Evolutionary conservation across 2,329 filamentous ascomycete genomes (phyloP), one percentile per base, ranked within the genome.

Genomic region (Nemania sp.): DNA sequence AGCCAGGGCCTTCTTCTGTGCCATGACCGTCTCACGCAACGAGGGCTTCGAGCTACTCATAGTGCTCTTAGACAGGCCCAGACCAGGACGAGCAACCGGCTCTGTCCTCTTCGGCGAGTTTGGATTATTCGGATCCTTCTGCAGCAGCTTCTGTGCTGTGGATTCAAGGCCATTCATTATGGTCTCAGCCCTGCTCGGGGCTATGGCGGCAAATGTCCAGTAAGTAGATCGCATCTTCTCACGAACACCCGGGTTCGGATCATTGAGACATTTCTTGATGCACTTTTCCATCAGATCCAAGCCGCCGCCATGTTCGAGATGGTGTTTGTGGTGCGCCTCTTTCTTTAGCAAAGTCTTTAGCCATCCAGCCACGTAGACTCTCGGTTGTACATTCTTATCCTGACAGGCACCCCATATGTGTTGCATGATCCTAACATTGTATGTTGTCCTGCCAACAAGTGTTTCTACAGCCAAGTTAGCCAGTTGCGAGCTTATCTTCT

Each of bases 331-430:
- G 64, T 86, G 82, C 1, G 85, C 79, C 72, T 96, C 90, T 69
- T 91, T 91, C 67, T 83, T 88, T 40, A 99, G 78, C 18, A 98
- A 76, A 1, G 89, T 96, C 75, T 88, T 90, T 32, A 98, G 78
- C 95, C 95, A 99, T 7, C 84, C 88, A 2, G 90, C 82, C 1
- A 88, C 89, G 74, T 89, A 96, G 1, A 86, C 85, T 63, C 95
- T 87, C 15, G 93, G 89, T 71, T 95, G 90, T 2, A 93, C 89
- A 71, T 97, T 98, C 79, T 97, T 98, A 78, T 99, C 94, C 73
- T 96, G 90, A 64, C 86, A 90, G 21, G 94, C 93, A 55, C 80
- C 79, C 80, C 87, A 90, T 49, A 98, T 81, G 70, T 98, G 94
- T 74, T 96, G 90, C 81, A 97, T 84, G 64, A 97, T 82, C 29